Conservation (phyloP, 2,329 filamentous ascomycete genomes). For the Sporothrix phasma region DNA sequence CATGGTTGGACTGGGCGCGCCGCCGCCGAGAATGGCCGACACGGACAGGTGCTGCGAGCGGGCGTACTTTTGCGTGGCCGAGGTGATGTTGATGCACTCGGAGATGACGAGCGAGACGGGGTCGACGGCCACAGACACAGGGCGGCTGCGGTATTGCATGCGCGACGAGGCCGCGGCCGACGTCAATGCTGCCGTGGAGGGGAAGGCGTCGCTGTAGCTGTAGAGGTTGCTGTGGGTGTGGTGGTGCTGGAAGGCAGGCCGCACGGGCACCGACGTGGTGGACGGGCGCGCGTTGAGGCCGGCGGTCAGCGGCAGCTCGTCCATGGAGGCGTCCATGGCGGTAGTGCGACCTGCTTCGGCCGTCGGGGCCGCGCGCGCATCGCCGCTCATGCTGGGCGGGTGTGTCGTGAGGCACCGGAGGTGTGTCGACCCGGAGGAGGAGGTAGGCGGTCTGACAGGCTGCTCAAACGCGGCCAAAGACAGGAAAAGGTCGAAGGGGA, state of each 20-base stretch:
- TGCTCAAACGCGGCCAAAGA: neutral
- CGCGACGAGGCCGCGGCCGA: conserved; percentile 27
- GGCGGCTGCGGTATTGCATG: conserved; percentile 51
- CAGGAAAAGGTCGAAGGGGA: neutral
- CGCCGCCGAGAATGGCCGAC: conserved; percentile 83
- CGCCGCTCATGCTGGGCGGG: conserved; percentile 27
- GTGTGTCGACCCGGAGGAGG: neutral
- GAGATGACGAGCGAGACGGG: conserved; percentile 90
- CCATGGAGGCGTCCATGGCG: conserved; percentile 22
- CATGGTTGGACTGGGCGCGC: conserved; percentile 41
- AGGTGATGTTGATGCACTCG: conserved; percentile 97
- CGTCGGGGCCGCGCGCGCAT: conserved; percentile 24
- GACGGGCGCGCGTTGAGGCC: conserved; percentile 3
- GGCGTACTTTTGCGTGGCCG: conserved; percentile 94
- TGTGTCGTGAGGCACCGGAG: neutral
- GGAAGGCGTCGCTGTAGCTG: neutral
- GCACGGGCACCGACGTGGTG: conserved; percentile 20
- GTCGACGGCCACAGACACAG: conserved; percentile 73
- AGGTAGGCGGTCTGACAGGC: neutral
- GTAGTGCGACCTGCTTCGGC: neutral
- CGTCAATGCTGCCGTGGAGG: neutral
- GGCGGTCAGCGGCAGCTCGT: conserved; percentile 14
- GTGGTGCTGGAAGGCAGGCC: conserved; percentile 18
- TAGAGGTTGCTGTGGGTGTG: neutral
- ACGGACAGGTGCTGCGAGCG: conserved; percentile 95